These are phyloP conservation scores for Cyberlindnera nakhonratchasimensis DNA, from an alignment of 805 yeast species.

Conservation along the genomic window DNA sequence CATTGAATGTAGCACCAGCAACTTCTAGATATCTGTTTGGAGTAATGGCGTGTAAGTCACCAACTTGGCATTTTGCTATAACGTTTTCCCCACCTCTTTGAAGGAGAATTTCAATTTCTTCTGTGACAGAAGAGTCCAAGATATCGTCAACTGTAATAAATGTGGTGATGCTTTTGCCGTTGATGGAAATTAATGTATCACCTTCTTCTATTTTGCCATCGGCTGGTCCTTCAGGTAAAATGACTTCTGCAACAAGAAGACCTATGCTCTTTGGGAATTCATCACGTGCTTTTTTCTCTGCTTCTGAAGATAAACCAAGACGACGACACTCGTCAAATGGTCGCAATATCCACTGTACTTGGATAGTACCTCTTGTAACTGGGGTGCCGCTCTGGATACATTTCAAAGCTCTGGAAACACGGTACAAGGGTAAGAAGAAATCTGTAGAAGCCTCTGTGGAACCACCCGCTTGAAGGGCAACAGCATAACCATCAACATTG, in stretches of 20 bases:
- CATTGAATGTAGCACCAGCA: slow-evolving; percentile 84
- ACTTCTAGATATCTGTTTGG: slow-evolving; percentile 80
- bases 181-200: slow-evolving; percentile 73
- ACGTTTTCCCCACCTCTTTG: slow-evolving; percentile 73
- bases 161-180: slow-evolving; percentile 59
- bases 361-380: slow-evolving; percentile 87
- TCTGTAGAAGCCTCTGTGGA: slow-evolving; percentile 89
- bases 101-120: slow-evolving; percentile 50
- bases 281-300: slow-evolving; percentile 66
- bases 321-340: slow-evolving; percentile 91
- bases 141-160: slow-evolving; percentile 83
- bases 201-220: slow-evolving; percentile 74
- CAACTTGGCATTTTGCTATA: slow-evolving; percentile 50
- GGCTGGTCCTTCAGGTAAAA: slow-evolving; percentile 84
- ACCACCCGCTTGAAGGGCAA: slow-evolving; percentile 95
- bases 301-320: slow-evolving; percentile 72
- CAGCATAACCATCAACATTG: slow-evolving; percentile 78
- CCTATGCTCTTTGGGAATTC: slow-evolving; percentile 75
- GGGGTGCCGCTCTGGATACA: slow-evolving; percentile 60
- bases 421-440: slow-evolving; percentile 80
- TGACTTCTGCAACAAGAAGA: slow-evolving; percentile 74
- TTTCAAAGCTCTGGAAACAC: slow-evolving; percentile 76
- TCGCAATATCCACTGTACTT: slow-evolving; percentile 80
- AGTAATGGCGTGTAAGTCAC: slow-evolving; percentile 76
- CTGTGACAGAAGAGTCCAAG: slow-evolving; percentile 66